Evolutionary conservation across 768 basidiomycete genomes (phyloP).

Genomic region (Hypholoma sublateritium): DNA sequence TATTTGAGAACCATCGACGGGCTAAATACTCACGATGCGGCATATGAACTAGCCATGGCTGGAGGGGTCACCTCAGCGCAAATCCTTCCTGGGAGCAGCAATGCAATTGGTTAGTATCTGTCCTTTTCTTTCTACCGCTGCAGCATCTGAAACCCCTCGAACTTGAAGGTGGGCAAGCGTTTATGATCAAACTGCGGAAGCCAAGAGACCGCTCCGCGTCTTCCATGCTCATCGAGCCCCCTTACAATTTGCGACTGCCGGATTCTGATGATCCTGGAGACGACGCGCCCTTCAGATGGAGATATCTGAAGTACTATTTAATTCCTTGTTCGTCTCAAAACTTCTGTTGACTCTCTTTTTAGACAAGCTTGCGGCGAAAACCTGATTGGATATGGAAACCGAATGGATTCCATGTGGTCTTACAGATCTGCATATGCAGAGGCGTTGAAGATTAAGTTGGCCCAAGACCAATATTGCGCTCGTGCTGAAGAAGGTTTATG

Average conservation of each 20-base stretch:
- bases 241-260: constrained; percentile 49
- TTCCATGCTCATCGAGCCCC: constrained; percentile 86
- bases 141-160: not conserved
- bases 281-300: constrained; percentile 57
- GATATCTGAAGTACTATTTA: constrained; percentile 79
- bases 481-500: constrained; percentile 53
- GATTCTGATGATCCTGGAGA: constrained; percentile 38
- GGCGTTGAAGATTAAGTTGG: constrained; percentile 64
- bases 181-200: constrained; percentile 80
- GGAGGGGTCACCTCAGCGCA: constrained; percentile 89
- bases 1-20: constrained; percentile 84
- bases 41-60: constrained; percentile 71
- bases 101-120: constrained; percentile 61
- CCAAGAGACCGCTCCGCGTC: constrained; percentile 73
- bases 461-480: constrained; percentile 72
- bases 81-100: constrained; percentile 74
- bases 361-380: constrained; percentile 68
- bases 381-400: constrained; percentile 45
- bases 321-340: constrained; percentile 10
- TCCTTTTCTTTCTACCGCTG: not conserved
- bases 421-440: constrained; percentile 79
- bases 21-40: constrained; percentile 83
- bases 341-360: not conserved
- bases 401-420: constrained; percentile 81
- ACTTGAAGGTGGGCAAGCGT: constrained; percentile 77